A percentile compares a stretch with the other conserved stretches of the same genome.
phyloP scores from a whole-genome alignment of 306 rosid species.

The Lablab purpureus region DNA sequence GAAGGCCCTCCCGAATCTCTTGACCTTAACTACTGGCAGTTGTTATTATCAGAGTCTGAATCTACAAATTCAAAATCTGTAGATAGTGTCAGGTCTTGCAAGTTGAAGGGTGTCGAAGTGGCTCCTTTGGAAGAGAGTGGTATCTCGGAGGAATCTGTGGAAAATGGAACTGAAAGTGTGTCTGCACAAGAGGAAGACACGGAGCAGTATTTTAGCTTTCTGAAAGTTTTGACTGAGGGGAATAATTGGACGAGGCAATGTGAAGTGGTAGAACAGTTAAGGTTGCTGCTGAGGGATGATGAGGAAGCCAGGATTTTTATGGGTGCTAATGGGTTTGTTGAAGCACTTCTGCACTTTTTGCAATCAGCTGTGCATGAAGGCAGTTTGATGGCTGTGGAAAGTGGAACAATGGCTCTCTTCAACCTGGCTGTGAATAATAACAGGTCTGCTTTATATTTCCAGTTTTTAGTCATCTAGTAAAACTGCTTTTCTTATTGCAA shows the following conservation, averaged over 20 bases:
- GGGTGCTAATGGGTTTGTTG: constrained; percentile 97
- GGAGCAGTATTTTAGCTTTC: constrained; percentile 64
- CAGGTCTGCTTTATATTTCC: constrained; percentile 58
- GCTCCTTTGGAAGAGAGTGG: constrained; percentile 82
- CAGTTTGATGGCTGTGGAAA: constrained; percentile 75
- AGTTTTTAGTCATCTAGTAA: constrained; percentile 20
- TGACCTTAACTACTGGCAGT: constrained; percentile 93
- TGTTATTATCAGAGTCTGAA: constrained; percentile 81
- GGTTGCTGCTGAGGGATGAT: constrained; percentile 83
- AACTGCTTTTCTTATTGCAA: constrained; percentile 39
- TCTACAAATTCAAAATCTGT: constrained; percentile 70
- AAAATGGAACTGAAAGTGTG: constrained; percentile 61
- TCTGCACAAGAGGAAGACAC: constrained; percentile 59
- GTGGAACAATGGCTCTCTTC: constrained; percentile 98
- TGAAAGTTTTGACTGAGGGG: constrained; percentile 68
- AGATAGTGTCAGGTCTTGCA: constrained; percentile 72
- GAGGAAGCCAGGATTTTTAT: constrained; percentile 89
- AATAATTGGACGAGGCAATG: constrained; percentile 70
- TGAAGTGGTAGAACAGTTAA: constrained; percentile 76
- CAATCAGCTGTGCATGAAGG: constrained; percentile 70
- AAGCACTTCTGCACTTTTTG: constrained; percentile 77
- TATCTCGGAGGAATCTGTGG: constrained; percentile 61
- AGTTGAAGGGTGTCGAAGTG: constrained; percentile 76
- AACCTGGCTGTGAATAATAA: constrained; percentile 93
- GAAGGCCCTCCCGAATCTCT: constrained; percentile 91